Percentiles rank a stretch among this genome's conserved stretches.
Conservation (phyloP, 306 rosid genomes). For the Hippophae gyantsensis region DNA sequence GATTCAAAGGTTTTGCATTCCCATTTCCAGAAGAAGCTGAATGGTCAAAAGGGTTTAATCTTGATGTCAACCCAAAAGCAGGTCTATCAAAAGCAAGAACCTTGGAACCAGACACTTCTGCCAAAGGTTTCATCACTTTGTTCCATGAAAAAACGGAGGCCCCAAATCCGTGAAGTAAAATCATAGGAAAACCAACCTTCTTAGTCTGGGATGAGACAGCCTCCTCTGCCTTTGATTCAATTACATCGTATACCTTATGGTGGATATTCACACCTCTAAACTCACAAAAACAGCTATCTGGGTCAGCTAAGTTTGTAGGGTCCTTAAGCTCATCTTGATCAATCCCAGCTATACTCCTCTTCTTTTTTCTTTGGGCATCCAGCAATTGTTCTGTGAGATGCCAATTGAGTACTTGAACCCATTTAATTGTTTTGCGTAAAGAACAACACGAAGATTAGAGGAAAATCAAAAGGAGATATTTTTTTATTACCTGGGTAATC, state of each 20-base stretch:
- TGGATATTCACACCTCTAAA: slow-evolving; percentile 71
- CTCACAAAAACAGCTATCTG: slow-evolving; percentile 78
- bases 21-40: slow-evolving; percentile 27
- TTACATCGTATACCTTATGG: slow-evolving; percentile 54
- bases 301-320: slow-evolving; percentile 67
- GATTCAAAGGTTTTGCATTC: slow-evolving; percentile 52
- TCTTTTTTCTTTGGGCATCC: slow-evolving; percentile 24
- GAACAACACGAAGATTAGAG: background rate
- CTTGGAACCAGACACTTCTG: slow-evolving; percentile 54
- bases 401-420: background rate
- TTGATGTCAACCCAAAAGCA: slow-evolving; percentile 89
- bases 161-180: slow-evolving; percentile 85
- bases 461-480: background rate
- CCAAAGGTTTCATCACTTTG: slow-evolving; percentile 69
- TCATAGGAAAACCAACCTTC: slow-evolving; percentile 51
- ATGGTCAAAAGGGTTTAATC: slow-evolving; percentile 29
- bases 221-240: slow-evolving; percentile 32
- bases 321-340: slow-evolving; percentile 74
- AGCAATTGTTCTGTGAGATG: slow-evolving; percentile 1
- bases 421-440: background rate
- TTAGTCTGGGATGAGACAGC: slow-evolving; percentile 21
- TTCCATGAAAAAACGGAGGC: slow-evolving; percentile 90
- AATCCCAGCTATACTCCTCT: slow-evolving; percentile 56
- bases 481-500: slow-evolving; percentile 40
- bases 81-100: slow-evolving; percentile 96